phyloP scores from a whole-genome alignment of 495 filamentous ascomycete genomes.

The Filosporella fistucella region DNA sequence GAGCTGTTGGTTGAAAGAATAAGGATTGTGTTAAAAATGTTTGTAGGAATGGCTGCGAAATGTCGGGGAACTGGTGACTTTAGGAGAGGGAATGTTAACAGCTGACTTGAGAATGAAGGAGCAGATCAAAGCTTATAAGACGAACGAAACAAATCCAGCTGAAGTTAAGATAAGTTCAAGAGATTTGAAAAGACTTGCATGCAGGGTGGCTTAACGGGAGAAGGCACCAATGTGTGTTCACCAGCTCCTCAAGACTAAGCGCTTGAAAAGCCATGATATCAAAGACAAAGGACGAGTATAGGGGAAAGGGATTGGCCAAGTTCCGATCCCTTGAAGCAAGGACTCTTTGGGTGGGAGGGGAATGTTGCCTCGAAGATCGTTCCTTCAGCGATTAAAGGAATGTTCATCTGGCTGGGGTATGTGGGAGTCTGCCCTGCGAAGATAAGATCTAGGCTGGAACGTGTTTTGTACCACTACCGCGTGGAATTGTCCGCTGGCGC shows the following conservation, averaged over 20 bases:
- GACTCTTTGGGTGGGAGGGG: neutral
- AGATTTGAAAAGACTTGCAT: too few relatives aligned
- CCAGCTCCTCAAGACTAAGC: neutral
- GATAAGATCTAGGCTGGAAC: too few relatives aligned
- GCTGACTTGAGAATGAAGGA: conserved; percentile 23
- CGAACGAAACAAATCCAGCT: neutral
- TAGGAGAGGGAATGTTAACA: conserved; percentile 50
- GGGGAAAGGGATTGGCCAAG: conserved; percentile 7
- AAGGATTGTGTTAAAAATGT: conserved; percentile 40
- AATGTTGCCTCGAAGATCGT: conserved; percentile 1
- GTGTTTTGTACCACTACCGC: too few relatives aligned
- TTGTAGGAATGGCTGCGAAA: conserved; percentile 51
- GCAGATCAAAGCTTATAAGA: conserved; percentile 23
- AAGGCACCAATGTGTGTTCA: neutral
- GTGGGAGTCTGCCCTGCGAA: too few relatives aligned
- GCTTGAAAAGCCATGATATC: neutral
- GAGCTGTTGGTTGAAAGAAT: conserved; percentile 16
- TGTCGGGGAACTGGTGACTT: conserved; percentile 17
- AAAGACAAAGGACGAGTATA: conserved; percentile 6
- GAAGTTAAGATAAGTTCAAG: too few relatives aligned
- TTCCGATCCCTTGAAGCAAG: conserved; percentile 17
- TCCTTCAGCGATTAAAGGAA: conserved; percentile 16
- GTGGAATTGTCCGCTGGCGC: too few relatives aligned
- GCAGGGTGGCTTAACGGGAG: too few relatives aligned
- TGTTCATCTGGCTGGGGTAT: conserved; percentile 18